phyloP scores from a whole-genome alignment of 495 filamentous ascomycete species.

The Talaromyces wortmannii region DNA sequence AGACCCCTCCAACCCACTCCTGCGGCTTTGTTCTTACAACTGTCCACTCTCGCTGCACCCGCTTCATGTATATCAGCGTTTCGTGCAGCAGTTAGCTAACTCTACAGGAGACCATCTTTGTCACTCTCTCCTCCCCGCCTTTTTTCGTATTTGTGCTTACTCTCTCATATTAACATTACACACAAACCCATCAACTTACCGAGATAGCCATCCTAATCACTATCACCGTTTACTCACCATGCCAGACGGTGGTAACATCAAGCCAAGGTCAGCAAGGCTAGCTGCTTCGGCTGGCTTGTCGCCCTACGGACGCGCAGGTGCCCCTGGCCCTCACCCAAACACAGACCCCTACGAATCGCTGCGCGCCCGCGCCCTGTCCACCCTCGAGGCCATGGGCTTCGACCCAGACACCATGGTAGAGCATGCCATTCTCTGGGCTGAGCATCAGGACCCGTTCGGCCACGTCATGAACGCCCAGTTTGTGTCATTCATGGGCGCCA shows the following conservation, averaged over 20 bases:
- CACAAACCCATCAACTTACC: background rate
- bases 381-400: slow-evolving; percentile 23
- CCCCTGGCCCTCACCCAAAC: slow-evolving; percentile 19
- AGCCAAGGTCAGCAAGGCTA: background rate
- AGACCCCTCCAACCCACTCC: background rate
- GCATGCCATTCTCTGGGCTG: slow-evolving; percentile 22
- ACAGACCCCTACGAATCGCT: slow-evolving; percentile 18
- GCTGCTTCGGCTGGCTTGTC: slow-evolving; percentile 19
- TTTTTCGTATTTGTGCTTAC: background rate
- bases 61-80: background rate
- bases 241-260: background rate
- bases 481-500: slow-evolving; percentile 17
- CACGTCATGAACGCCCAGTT: slow-evolving; percentile 22
- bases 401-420: slow-evolving; percentile 25
- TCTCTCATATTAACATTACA: background rate
- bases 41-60: background rate
- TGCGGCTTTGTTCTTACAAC: background rate
- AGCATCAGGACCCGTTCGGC: slow-evolving; percentile 24
- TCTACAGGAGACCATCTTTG: background rate
- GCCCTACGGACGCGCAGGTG: slow-evolving; percentile 17
- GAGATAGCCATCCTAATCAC: background rate
- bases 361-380: slow-evolving; percentile 14
- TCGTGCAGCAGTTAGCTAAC: background rate
- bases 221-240: background rate
- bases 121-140: too few species aligned